phyloP scores from a whole-genome alignment of 192 early-diverging fungal genomes.

The Phlyctochytrium arcticum region DNA sequence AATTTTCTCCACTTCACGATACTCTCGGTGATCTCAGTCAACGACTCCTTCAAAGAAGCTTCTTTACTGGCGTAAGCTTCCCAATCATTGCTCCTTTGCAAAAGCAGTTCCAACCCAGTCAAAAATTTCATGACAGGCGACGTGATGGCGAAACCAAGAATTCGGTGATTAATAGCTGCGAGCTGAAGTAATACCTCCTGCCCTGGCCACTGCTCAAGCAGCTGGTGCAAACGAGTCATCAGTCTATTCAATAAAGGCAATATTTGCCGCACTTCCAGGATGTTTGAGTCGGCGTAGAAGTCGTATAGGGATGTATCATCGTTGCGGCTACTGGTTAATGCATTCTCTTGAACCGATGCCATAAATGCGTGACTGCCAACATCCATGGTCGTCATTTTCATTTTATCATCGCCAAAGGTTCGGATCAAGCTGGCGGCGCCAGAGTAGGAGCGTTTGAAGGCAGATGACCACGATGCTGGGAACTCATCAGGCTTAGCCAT shows the following conservation, averaged over 20 bases:
- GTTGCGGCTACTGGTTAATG: not conserved
- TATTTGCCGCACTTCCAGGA: constrained; percentile 67
- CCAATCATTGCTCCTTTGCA: constrained; percentile 93
- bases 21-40: constrained; percentile 62
- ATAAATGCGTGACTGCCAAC: constrained; percentile 2
- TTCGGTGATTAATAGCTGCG: constrained; percentile 29
- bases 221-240: constrained; percentile 50
- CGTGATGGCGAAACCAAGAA: constrained; percentile 63
- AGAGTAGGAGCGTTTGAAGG: constrained; percentile 9
- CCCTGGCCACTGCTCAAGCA: constrained; percentile 84
- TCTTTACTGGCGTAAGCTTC: constrained; percentile 79
- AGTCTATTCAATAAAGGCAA: constrained; percentile 58
- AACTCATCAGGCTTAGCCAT: not conserved
- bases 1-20: constrained; percentile 90
- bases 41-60: constrained; percentile 66
- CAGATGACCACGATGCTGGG: constrained; percentile 1
- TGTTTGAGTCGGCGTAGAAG: constrained; percentile 83
- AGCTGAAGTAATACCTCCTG: constrained; percentile 83
- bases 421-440: not conserved
- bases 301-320: constrained; percentile 52
- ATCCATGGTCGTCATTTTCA: no score
- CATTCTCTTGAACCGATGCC: not conserved
- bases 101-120: constrained; percentile 81
- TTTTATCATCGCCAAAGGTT: no score
- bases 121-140: constrained; percentile 89